phyloP scores from a whole-genome alignment of 2,329 filamentous ascomycete species.

The Oidium heveae region DNA sequence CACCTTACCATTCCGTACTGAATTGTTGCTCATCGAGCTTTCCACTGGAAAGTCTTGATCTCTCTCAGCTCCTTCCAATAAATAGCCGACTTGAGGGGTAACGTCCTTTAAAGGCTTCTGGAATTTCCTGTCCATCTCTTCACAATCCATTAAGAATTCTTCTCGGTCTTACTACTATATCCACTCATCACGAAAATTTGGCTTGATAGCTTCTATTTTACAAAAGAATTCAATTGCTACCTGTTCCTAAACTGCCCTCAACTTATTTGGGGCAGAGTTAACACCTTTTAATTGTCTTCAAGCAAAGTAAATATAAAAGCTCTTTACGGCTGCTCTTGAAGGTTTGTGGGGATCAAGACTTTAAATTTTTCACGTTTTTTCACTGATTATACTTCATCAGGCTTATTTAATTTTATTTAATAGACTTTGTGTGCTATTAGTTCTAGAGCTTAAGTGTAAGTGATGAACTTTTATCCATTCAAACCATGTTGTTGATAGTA shows the following conservation, averaged over 20 bases:
- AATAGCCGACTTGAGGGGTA: background rate
- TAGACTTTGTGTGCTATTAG: slow-evolving; percentile 4
- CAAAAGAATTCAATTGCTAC: slow-evolving; percentile 14
- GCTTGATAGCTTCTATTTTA: slow-evolving; percentile 16
- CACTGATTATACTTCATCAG: slow-evolving; percentile 3
- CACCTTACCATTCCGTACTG: no score
- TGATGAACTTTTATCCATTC: slow-evolving; percentile 1
- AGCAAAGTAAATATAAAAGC: background rate
- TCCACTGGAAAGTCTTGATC: background rate
- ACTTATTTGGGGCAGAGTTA: slow-evolving; percentile 3
- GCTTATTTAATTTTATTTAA: slow-evolving; percentile 6
- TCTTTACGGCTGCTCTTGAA: slow-evolving; percentile 2
- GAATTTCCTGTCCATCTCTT: background rate
- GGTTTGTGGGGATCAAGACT: slow-evolving; percentile 4
- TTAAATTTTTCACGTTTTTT: slow-evolving; percentile 1
- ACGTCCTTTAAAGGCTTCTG: background rate
- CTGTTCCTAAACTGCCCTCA: slow-evolving; percentile 6
- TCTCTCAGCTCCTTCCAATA: background rate
- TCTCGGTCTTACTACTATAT: slow-evolving; percentile 9
- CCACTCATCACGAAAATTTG: slow-evolving; percentile 10
- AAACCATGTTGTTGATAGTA: slow-evolving; percentile 1
- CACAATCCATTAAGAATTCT: slow-evolving; percentile 5
- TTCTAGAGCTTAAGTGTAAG: slow-evolving; percentile 9
- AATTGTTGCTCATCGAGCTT: background rate
- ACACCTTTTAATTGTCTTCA: slow-evolving; percentile 1